A percentile compares a stretch with the other conserved stretches of the same genome.
phyloP scores from a whole-genome alignment of 1,284 basidiomycete species.

The Ustilago trichophora region DNA sequence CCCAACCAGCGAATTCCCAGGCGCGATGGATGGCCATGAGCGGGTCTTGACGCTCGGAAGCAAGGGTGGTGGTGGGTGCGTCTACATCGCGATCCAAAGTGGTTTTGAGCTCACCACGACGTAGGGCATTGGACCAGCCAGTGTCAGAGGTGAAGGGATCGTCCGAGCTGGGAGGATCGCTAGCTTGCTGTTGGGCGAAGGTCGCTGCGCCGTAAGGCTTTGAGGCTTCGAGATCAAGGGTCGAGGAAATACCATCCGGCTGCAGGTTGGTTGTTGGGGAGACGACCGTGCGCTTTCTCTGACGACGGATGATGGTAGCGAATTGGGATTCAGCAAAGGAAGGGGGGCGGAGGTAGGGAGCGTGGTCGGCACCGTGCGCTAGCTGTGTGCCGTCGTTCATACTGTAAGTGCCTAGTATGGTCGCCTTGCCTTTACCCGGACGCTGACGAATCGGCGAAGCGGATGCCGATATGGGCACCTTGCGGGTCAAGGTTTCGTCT shows the following conservation, averaged over 20 bases:
- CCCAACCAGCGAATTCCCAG: constrained; percentile 59
- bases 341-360: constrained; percentile 26
- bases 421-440: constrained; percentile 13
- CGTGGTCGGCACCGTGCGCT: not conserved
- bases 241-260: constrained; percentile 6
- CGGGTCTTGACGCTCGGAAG: constrained; percentile 36
- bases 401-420: not conserved
- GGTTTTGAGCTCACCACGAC: constrained; percentile 31
- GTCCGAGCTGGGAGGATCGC: not conserved
- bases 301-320: constrained; percentile 54
- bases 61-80: constrained; percentile 19
- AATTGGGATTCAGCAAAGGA: constrained; percentile 55
- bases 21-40: constrained; percentile 42
- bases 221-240: constrained; percentile 32
- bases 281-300: constrained; percentile 47
- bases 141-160: constrained; percentile 15
- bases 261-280: constrained; percentile 35
- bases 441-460: constrained; percentile 26
- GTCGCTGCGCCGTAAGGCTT: not conserved
- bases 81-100: not conserved
- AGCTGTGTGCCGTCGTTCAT: not conserved
- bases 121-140: constrained; percentile 23
- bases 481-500: not conserved
- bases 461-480: not conserved
- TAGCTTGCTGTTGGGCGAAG: not conserved